Conservation (phyloP, 441 rosid genomes). For the Gossypium gossypioides region DNA sequence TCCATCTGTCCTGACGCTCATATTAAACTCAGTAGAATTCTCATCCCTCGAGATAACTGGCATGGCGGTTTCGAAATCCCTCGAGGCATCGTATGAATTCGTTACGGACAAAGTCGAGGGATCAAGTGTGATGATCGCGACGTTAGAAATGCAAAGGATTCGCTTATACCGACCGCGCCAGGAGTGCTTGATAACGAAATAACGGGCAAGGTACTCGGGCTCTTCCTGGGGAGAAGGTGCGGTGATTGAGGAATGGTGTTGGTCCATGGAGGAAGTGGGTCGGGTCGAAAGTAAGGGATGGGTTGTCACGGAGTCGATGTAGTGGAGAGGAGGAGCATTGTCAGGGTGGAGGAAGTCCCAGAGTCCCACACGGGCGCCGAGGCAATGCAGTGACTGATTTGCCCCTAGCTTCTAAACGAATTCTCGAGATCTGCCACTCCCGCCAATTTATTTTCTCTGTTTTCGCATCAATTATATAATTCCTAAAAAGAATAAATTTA, state of each 20-base stretch:
- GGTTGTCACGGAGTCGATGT: slow-evolving; percentile 33
- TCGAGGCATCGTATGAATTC: slow-evolving; percentile 59
- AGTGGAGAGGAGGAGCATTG: slow-evolving; percentile 54
- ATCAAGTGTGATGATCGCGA: slow-evolving; percentile 69
- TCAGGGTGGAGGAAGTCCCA: slow-evolving; percentile 57
- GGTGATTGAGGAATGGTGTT: slow-evolving; percentile 19
- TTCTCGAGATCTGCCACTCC: slow-evolving; percentile 20
- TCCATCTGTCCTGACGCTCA: slow-evolving; percentile 80
- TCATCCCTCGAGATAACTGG: slow-evolving; percentile 76
- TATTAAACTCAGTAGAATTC: slow-evolving; percentile 59
- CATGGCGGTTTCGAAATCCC: slow-evolving; percentile 68
- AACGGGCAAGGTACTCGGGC: slow-evolving; percentile 88
- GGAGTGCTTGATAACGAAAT: slow-evolving; percentile 81
- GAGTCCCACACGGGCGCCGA: slow-evolving; percentile 53
- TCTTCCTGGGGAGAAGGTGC: slow-evolving; percentile 43
- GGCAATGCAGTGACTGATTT: slow-evolving; percentile 60
- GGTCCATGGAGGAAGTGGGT: slow-evolving; percentile 23
- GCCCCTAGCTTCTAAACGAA: slow-evolving; percentile 72
- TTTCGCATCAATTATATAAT: background rate
- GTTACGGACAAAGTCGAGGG: slow-evolving; percentile 72
- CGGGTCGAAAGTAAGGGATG: slow-evolving; percentile 20
- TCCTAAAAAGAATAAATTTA: background rate
- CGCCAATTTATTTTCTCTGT: background rate
- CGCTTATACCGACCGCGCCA: slow-evolving; percentile 98
- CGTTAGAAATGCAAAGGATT: slow-evolving; percentile 66